phyloP scores from a whole-genome alignment of 2,329 filamentous ascomycete species.

The Zarea fungicola region DNA sequence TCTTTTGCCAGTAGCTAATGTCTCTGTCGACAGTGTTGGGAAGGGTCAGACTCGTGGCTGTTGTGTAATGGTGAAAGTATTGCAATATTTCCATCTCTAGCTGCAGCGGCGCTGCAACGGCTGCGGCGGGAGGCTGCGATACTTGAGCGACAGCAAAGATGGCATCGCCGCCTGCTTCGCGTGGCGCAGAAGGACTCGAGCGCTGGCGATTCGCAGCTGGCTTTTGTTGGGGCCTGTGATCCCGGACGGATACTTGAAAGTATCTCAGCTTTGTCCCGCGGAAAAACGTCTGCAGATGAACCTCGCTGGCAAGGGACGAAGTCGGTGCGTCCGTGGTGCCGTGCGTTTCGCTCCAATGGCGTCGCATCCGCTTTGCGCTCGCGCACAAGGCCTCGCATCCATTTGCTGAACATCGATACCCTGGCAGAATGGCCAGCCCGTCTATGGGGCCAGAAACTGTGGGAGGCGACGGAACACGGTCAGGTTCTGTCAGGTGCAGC shows the following conservation, averaged over 20 bases:
- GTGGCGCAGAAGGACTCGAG: background rate
- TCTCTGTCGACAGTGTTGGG: background rate
- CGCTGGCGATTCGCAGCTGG: too few relatives aligned
- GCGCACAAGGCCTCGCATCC: slow-evolving; percentile 27
- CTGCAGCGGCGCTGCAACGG: background rate
- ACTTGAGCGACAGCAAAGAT: background rate
- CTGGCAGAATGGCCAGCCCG: slow-evolving; percentile 23
- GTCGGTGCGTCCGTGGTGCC: slow-evolving; percentile 12
- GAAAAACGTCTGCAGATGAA: slow-evolving; percentile 32
- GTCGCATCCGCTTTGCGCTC: slow-evolving; percentile 30
- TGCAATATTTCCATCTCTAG: background rate
- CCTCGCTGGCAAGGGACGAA: slow-evolving; percentile 15
- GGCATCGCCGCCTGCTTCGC: background rate
- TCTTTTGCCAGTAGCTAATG: background rate
- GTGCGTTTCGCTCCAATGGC: slow-evolving; percentile 26
- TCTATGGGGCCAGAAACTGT: slow-evolving; percentile 21
- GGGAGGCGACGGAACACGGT: slow-evolving; percentile 23
- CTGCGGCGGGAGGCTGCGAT: background rate
- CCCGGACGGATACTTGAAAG: slow-evolving; percentile 33
- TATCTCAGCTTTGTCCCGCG: slow-evolving; percentile 31
- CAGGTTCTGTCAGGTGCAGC: slow-evolving; percentile 26
- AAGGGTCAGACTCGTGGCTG: background rate
- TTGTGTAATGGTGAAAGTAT: background rate
- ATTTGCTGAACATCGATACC: slow-evolving; percentile 23
- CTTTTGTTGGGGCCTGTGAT: too few relatives aligned